phyloP scores from a whole-genome alignment of 306 rosid genomes.

The Begonia fuchsioides region DNA sequence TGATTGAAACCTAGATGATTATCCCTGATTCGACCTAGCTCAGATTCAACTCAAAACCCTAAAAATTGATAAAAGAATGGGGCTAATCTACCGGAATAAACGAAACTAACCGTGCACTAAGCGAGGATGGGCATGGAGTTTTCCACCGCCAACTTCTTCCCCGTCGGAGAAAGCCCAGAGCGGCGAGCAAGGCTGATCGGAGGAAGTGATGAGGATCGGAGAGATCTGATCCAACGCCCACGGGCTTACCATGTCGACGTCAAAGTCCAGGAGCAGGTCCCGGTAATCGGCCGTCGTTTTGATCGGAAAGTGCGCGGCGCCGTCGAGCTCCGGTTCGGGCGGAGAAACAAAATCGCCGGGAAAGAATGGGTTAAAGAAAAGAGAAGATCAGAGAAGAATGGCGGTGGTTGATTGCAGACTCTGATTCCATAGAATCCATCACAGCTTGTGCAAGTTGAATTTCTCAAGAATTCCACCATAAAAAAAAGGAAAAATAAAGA shows the following conservation, averaged over 20 bases:
- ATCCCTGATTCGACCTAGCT: not conserved
- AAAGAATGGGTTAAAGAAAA: not conserved
- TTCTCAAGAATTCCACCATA: too few species aligned
- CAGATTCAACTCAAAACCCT: not conserved
- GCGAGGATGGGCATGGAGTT: constrained; percentile 6
- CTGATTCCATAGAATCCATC: too few species aligned
- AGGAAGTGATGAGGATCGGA: constrained; percentile 25
- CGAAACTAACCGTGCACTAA: constrained; percentile 40
- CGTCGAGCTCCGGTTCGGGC: constrained; percentile 42
- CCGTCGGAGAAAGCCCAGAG: constrained; percentile 41
- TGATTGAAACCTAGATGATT: not conserved
- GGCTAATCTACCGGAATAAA: not conserved
- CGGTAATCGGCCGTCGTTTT: constrained; percentile 14
- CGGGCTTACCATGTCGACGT: constrained; percentile 33
- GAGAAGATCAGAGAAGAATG: too few species aligned
- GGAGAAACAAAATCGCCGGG: not conserved
- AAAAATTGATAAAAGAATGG: constrained; percentile 5
- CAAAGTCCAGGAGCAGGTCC: constrained; percentile 44
- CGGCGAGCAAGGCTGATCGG: constrained; percentile 49
- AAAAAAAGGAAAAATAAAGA: too few species aligned
- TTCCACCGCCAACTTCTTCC: constrained; percentile 12
- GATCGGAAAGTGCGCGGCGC: constrained; percentile 10
- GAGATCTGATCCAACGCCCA: constrained; percentile 67
- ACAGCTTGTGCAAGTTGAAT: too few species aligned
- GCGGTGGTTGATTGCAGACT: too few species aligned